Percentiles rank a stretch among this genome's conserved stretches.
These are phyloP conservation scores for Candida sithepensis DNA, from an alignment of 805 yeast genomes.

Conservation along the genomic window DNA sequence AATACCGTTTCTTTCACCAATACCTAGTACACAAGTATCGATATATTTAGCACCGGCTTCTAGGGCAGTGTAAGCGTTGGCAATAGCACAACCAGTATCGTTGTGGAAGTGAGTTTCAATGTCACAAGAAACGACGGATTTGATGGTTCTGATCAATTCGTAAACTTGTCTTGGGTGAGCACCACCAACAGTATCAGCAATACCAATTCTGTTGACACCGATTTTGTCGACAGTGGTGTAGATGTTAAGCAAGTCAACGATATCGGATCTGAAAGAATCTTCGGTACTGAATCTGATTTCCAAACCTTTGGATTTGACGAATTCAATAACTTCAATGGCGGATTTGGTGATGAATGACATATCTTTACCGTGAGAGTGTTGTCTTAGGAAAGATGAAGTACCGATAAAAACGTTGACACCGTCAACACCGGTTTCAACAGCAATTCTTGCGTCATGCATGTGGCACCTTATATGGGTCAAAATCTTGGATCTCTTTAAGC, in stretches of 20 bases:
- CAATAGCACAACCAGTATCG: constrained; percentile 63
- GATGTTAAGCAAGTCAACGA: constrained; percentile 55
- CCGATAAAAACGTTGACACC: constrained; percentile 63
- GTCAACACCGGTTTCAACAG: constrained; percentile 60
- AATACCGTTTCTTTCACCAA: constrained; percentile 63
- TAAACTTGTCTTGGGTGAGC: constrained; percentile 63
- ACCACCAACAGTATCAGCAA: constrained; percentile 63
- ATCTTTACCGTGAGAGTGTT: constrained; percentile 58
- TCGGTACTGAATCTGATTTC: constrained; percentile 58
- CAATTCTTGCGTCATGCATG: constrained; percentile 58
- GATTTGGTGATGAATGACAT: constrained; percentile 55
- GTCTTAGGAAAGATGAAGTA: constrained; percentile 53
- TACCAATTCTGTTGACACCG: constrained; percentile 61
- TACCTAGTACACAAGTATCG: constrained; percentile 57
- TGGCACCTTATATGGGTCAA: constrained; percentile 60
- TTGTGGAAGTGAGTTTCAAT: constrained; percentile 62
- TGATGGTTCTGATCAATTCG: constrained; percentile 55
- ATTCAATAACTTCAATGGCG: constrained; percentile 57
- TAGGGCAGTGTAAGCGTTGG: constrained; percentile 59
- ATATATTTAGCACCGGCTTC: constrained; percentile 61
- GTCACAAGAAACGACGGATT: constrained; percentile 54
- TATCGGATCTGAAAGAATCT: constrained; percentile 58
- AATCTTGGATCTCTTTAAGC: constrained; percentile 50
- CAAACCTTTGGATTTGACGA: constrained; percentile 56
- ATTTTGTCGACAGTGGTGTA: constrained; percentile 60